Conservation (phyloP, 768 basidiomycete genomes). For the Trametes punicea region DNA sequence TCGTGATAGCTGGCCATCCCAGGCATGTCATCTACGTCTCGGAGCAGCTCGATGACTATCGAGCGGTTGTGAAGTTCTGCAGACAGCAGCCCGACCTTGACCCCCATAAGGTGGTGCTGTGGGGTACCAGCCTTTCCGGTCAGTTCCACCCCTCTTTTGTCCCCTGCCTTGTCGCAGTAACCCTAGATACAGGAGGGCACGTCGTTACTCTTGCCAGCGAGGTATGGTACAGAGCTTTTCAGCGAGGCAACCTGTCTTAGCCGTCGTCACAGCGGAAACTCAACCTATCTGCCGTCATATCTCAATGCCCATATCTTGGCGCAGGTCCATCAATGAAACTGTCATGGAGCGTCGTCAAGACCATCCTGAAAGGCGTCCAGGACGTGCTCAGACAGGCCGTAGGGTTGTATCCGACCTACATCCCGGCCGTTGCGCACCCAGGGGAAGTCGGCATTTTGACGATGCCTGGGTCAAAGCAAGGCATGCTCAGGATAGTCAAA, state of each 20-base stretch:
- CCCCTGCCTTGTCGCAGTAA: neutral
- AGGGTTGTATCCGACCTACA: constrained; percentile 29
- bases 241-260: neutral
- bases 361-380: constrained; percentile 17
- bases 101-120: constrained; percentile 31
- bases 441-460: constrained; percentile 31
- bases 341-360: constrained; percentile 22
- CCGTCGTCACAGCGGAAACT: constrained; percentile 23
- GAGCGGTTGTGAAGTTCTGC: constrained; percentile 34
- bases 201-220: constrained; percentile 31
- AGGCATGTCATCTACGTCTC: constrained; percentile 28
- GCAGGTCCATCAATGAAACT: constrained; percentile 4
- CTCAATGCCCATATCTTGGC: constrained; percentile 36
- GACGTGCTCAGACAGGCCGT: constrained; percentile 30
- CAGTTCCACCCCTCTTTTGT: neutral
- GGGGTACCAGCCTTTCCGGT: constrained; percentile 37
- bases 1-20: constrained; percentile 32
- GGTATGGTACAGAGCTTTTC: constrained; percentile 14
- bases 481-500: constrained; percentile 15
- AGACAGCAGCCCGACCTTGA: constrained; percentile 32
- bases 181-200: constrained; percentile 29
- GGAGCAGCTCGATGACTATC: constrained; percentile 38
- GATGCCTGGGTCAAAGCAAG: constrained; percentile 21
- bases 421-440: constrained; percentile 28
- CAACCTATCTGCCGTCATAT: constrained; percentile 30